A percentile compares a stretch with the other conserved stretches of the same genome.
These are phyloP conservation scores for Malus hybrid DNA, from an alignment of 331 rosid genomes.

Conservation along the genomic window DNA sequence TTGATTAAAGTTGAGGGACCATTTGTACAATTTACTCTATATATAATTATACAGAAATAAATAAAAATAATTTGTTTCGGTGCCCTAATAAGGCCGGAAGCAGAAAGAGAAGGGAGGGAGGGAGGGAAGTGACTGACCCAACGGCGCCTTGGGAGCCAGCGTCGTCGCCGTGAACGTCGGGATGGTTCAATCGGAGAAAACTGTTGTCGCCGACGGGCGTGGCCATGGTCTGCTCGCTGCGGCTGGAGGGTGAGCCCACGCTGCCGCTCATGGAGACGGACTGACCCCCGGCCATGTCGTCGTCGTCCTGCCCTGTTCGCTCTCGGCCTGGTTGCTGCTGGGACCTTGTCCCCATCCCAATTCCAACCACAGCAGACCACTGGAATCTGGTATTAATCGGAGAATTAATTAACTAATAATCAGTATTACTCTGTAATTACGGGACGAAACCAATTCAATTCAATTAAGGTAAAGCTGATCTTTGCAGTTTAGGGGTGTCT, in stretches of 20 bases:
- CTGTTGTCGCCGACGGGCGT: constrained; percentile 68
- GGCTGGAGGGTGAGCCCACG: constrained; percentile 77
- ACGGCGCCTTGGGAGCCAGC: constrained; percentile 74
- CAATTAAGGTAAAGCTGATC: background rate
- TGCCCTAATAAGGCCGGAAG: background rate
- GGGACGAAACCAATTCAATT: background rate
- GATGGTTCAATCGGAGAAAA: constrained; percentile 56
- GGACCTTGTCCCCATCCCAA: constrained; percentile 57
- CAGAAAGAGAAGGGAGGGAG: background rate
- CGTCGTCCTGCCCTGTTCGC: constrained; percentile 51
- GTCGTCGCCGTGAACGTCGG: constrained; percentile 74
- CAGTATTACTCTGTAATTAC: background rate
- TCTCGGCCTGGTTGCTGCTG: constrained; percentile 43
- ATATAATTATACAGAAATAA: background rate
- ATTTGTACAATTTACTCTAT: no score
- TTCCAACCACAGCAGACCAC: background rate
- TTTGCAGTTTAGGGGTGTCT: background rate
- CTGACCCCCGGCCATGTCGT: constrained; percentile 41
- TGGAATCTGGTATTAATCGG: background rate
- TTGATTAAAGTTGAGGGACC: no score
- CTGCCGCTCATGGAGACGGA: constrained; percentile 89
- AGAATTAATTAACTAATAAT: background rate
- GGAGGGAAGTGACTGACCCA: constrained; percentile 44
- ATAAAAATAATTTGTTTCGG: background rate
- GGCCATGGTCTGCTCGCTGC: constrained; percentile 87